Evolutionary conservation across 352 stramenopile species (phyloP).

Genomic region (Blastocystis sp.): DNA sequence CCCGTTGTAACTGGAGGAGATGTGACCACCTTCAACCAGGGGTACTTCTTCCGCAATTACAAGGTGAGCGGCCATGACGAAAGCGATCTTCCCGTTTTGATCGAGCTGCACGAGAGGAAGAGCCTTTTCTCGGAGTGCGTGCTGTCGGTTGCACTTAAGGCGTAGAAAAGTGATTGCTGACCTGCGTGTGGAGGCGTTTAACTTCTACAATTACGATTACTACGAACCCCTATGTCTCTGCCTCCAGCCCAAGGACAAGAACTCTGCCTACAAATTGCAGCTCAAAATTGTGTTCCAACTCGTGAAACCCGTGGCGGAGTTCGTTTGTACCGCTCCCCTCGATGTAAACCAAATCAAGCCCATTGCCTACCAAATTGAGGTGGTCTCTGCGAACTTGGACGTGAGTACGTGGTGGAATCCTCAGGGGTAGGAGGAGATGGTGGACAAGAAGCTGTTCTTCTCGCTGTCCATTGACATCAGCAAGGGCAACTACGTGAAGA

Average conservation of each 20-base stretch:
- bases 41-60: conserved; percentile 62
- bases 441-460: conserved; percentile 56
- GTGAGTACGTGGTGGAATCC: neutral
- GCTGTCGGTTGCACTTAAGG: neutral
- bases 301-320: conserved; percentile 31
- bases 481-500: conserved; percentile 9
- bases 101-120: conserved; percentile 42
- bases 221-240: conserved; percentile 40
- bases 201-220: conserved; percentile 63
- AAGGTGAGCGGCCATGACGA: conserved; percentile 25
- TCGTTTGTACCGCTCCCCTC: neutral
- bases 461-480: conserved; percentile 16
- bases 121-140: neutral
- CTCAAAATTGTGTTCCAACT: conserved; percentile 63
- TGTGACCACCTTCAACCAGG: conserved; percentile 31
- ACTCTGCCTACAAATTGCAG: conserved; percentile 28
- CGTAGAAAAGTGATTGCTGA: conserved; percentile 29
- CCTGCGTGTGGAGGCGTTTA: conserved; percentile 37
- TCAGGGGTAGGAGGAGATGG: neutral
- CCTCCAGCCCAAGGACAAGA: neutral
- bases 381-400: neutral
- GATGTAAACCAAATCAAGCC: neutral
- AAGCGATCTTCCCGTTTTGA: conserved; percentile 29
- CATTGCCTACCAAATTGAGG: conserved; percentile 45
- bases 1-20: conserved; percentile 46